Evolutionary conservation across 495 filamentous ascomycete genomes (phyloP), one percentile per base, ranked within the genome.

Genomic region (Parachaetomium inaequale): DNA sequence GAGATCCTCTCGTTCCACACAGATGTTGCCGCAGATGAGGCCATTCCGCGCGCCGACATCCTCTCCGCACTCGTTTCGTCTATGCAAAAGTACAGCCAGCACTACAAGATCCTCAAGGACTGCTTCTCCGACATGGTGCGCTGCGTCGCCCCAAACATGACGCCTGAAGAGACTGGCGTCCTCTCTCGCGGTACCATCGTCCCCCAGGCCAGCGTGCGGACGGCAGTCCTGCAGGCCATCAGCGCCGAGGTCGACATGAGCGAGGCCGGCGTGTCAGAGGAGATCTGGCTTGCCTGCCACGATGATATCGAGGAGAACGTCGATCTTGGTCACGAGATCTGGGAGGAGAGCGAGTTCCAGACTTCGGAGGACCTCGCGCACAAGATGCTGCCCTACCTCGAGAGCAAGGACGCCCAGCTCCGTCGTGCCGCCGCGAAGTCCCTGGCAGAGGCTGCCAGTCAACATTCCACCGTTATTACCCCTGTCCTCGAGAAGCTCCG

Each of bases 81-180:
- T 3, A 96, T 98, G 90, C 91, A 95, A 66, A 82, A 79, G 65
- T 97, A 93, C 71, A 88, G 84, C 45, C 90, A 95, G 58, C 95
- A 98, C 72, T 96, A 96, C 76, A 96, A 94, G 73, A 75, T 91
- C 38, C 84, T 96, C 72, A 96, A 95, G 72, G 95, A 98, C 72
- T 95, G 90, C 63, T 80, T 98, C 50, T 78, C 85, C 29, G 91
- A 96, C 73, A 82, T 94, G 69, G 88, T 89, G 65, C 84, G 91
- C 57, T 91, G 85, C 58, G 81, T 96, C 53, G 85, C 91, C 1
- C 81, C 85, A 2, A 93, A 89, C 53, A 91, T 96, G 54, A 85
- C 66, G 60, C 62, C 78, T 21, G 70, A 79, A 7, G 94, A 98
- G 73, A 85, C 91, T 23, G 72, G 76, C 3, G 84, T 87, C 17